Conservation (phyloP, 257 asterid genomes). For the Penstemon eatonii region DNA sequence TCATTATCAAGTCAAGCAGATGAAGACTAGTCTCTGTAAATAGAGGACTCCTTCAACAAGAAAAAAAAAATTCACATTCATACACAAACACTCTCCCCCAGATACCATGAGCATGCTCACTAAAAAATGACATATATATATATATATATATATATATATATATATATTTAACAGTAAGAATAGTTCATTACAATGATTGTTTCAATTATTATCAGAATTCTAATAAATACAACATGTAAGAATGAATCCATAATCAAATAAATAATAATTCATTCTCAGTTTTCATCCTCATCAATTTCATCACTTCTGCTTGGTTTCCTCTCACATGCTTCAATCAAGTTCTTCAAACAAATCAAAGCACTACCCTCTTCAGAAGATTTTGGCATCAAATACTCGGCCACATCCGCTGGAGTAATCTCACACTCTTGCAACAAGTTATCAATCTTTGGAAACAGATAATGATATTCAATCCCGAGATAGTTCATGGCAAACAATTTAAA, state of each 20-base stretch:
- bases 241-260: neutral
- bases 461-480: slow-evolving; percentile 16
- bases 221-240: neutral
- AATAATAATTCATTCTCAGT: neutral
- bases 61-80: no score
- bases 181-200: no score
- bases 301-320: neutral
- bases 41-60: no score
- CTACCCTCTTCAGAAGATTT: slow-evolving; percentile 9
- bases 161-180: no score
- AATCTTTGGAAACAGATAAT: slow-evolving; percentile 14
- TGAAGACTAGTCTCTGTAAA: no score
- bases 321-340: slow-evolving; percentile 23
- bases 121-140: no score
- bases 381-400: slow-evolving; percentile 21
- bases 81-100: no score
- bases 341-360: slow-evolving; percentile 14
- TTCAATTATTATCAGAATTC: no score
- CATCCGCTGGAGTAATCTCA: slow-evolving; percentile 14
- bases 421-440: slow-evolving; percentile 20
- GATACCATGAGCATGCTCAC: no score
- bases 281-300: neutral
- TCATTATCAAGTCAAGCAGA: no score
- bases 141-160: no score
- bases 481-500: slow-evolving; percentile 33